Base-by-base conservation (phyloP, 768 basidiomycete genomes). In the Boletus patriciae region DNA sequence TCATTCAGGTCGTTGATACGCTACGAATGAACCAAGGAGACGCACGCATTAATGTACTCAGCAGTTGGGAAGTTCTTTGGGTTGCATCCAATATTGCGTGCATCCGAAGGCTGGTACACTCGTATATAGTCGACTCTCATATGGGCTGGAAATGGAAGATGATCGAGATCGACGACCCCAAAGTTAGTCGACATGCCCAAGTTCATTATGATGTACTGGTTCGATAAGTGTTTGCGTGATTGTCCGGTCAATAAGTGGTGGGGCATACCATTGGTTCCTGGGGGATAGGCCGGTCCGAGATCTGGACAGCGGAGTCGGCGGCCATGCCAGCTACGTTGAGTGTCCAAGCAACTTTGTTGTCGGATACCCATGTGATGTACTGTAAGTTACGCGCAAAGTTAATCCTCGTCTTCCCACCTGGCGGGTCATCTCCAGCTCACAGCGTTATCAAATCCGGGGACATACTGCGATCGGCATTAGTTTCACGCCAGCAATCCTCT, bases 361-460 rank as follows among this genome's bases (percentile, higher is more conserved):
- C 78, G 54, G 84, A 79, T 55, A 94, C 76, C 94, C 94, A 96
- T 3, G 90, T 83, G 62, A 95, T 92, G 66, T 94, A 96, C 85
- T 87, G 55, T 34, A 37, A 49, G 21, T 42, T 23, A 16, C 6
- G 33, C 19, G 19, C 27, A 50, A 31, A 40, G 25, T 64, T 5
- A 58, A 38, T 27, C 34, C 25, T 10, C 21, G 6, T 40, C 29
- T 25, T 31, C 29, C 18, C 33, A 43, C 19, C 40, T 38, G 6
- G 19, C 19, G 34, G 13, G 25, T 34, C n/a, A 43, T 41, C 21
- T 50, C 18, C 12, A 36, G 73, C 83, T 59, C 63, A 87, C 84
- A 29, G 79, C 86, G 36, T 82, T 73, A 58, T 88, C 86, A 63
- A 85, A 88, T 44, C 92, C 91, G 25, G 70, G 66, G n/a, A 66